Percentiles rank a stretch among this genome's conserved stretches.
phyloP scores from a whole-genome alignment of 805 yeast genomes.

The Vanderwaltozyma yarrowii region DNA sequence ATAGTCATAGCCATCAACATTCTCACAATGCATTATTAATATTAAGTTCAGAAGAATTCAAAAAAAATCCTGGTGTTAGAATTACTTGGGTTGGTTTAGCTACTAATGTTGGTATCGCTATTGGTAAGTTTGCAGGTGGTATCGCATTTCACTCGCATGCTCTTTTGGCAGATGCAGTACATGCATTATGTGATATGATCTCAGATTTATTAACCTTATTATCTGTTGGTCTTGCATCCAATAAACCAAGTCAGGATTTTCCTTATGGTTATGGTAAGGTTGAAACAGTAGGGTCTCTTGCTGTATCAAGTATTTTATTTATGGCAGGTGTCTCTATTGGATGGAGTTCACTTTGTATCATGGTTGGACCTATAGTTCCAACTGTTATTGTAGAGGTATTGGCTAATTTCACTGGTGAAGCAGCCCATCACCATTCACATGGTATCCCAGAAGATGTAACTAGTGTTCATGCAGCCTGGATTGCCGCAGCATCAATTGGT shows the following conservation, averaged over 20 bases:
- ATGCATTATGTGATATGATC: constrained; percentile 80
- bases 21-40: constrained; percentile 24
- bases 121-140: constrained; percentile 80
- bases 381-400: constrained; percentile 41
- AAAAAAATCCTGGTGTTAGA: constrained; percentile 71
- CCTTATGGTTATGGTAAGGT: constrained; percentile 91
- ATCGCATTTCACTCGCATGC: constrained; percentile 89
- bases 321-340: constrained; percentile 88
- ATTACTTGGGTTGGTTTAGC: constrained; percentile 84
- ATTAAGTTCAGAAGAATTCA: constrained; percentile 35
- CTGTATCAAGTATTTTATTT: constrained; percentile 72
- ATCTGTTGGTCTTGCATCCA: constrained; percentile 70
- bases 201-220: constrained; percentile 83
- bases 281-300: constrained; percentile 83
- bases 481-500: constrained; percentile 76
- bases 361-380: constrained; percentile 59
- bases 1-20: constrained; percentile 14
- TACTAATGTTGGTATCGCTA: constrained; percentile 75
- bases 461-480: constrained; percentile 87
- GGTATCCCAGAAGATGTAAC: constrained; percentile 33
- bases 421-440: constrained; percentile 24
- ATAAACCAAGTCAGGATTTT: constrained; percentile 46
- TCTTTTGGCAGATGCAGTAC: constrained; percentile 86
- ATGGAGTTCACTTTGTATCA: constrained; percentile 64
- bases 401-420: constrained; percentile 9